Conservation (phyloP, 2,329 filamentous ascomycete genomes). For the Ophiostoma sp. region DNA sequence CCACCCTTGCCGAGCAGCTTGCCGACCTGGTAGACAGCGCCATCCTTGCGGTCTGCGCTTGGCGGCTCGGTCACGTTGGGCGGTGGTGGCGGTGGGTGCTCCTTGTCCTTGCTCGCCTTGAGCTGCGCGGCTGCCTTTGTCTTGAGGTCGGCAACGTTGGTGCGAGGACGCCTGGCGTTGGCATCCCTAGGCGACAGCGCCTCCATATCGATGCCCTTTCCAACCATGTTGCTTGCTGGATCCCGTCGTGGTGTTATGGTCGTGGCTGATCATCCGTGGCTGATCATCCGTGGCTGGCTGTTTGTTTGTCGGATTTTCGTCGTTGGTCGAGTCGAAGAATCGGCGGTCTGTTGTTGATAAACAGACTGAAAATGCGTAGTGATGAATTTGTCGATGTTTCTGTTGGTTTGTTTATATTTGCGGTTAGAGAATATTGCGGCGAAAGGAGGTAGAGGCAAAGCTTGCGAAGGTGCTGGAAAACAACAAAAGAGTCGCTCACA, state of each 20-base stretch:
- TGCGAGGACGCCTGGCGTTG: conserved; percentile 58
- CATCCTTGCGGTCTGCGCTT: conserved; percentile 67
- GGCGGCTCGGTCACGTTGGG: conserved; percentile 61
- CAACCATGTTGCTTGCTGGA: conserved; percentile 40
- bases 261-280: conserved; percentile 15
- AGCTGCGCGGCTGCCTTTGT: conserved; percentile 53
- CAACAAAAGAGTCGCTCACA: background rate
- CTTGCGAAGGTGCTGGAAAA: background rate
- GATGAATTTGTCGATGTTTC: background rate
- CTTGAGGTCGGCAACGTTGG: conserved; percentile 50
- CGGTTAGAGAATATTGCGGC: background rate
- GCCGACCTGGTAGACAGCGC: conserved; percentile 72
- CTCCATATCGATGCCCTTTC: conserved; percentile 59
- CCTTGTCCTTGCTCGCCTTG: conserved; percentile 63
- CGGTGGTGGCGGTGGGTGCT: conserved; percentile 66
- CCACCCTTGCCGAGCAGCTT: conserved; percentile 76
- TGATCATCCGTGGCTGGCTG: background rate
- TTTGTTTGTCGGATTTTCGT: background rate
- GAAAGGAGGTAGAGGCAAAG: background rate
- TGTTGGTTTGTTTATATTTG: conserved; percentile 6
- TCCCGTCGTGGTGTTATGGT: conserved; percentile 5
- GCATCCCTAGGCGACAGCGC: conserved; percentile 65
- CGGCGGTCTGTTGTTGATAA: background rate
- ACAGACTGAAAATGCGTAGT: background rate
- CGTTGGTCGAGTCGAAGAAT: background rate